phyloP scores from a whole-genome alignment of 345 rosid species.

The Draba incana region DNA sequence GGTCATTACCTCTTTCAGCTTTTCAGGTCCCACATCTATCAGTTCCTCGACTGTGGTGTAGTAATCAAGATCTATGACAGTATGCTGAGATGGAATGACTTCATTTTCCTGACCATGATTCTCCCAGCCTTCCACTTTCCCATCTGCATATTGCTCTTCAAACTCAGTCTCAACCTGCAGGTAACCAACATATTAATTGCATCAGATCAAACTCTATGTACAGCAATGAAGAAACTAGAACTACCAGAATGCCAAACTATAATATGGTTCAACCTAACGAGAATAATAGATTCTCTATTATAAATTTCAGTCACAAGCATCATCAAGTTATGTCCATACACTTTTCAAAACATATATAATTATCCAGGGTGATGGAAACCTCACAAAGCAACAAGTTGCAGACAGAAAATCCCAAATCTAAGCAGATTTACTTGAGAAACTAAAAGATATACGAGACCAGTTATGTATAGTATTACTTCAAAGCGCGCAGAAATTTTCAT shows the following conservation, averaged over 20 bases:
- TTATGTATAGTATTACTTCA: conserved; percentile 8
- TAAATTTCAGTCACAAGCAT: conserved; percentile 1
- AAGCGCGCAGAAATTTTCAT: conserved; percentile 6
- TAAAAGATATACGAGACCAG: background rate
- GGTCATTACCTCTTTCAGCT: conserved; percentile 72
- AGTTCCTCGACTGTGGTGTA: conserved; percentile 90
- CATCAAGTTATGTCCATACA: background rate
- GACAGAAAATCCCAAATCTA: conserved; percentile 11
- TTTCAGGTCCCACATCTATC: conserved; percentile 88
- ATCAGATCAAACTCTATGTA: conserved; percentile 13
- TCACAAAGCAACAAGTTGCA: conserved; percentile 3
- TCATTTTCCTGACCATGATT: conserved; percentile 63
- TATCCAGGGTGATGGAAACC: background rate
- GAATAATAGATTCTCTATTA: background rate
- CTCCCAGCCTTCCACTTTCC: conserved; percentile 68
- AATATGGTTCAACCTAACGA: background rate
- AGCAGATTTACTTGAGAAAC: background rate
- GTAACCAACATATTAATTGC: conserved; percentile 17
- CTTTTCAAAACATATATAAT: conserved; percentile 2
- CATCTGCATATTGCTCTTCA: conserved; percentile 72
- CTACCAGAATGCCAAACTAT: conserved; percentile 12
- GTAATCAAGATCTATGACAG: conserved; percentile 81
- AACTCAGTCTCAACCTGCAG: conserved; percentile 73
- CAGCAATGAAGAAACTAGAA: conserved; percentile 20
- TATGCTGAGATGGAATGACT: conserved; percentile 46